phyloP scores from a whole-genome alignment of 1,284 basidiomycete species.

The Tausonia pullulans region DNA sequence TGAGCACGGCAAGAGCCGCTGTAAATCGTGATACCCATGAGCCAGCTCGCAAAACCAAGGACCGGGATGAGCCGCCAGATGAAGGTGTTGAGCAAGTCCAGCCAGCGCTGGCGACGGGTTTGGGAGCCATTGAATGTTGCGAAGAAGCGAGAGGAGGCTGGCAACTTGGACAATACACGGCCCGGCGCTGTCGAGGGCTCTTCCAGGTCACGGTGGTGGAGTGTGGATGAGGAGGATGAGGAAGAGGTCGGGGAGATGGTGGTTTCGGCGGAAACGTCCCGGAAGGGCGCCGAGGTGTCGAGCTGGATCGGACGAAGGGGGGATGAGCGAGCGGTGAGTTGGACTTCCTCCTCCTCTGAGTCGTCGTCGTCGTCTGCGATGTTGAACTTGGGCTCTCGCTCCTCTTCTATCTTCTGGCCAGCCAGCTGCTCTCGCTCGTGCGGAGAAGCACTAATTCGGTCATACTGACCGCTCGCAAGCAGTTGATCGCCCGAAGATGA shows the following conservation, averaged over 20 bases:
- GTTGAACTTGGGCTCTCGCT: not conserved
- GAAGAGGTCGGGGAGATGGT: conserved; percentile 23
- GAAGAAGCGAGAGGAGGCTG: no score
- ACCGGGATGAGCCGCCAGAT: conserved; percentile 54
- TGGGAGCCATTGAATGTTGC: no score
- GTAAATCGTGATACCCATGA: conserved; percentile 64
- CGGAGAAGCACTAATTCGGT: no score
- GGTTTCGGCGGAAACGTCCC: conserved; percentile 42
- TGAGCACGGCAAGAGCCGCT: conserved; percentile 61
- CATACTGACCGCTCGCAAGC: no score
- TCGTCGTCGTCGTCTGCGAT: conserved; percentile 19
- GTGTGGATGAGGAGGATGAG: not conserved
- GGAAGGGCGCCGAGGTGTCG: conserved; percentile 35
- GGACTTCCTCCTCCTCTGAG: conserved; percentile 6
- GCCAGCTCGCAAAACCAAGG: conserved; percentile 51
- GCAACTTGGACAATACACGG: no score
- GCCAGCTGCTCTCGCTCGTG: conserved; percentile 26
- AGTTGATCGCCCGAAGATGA: no score
- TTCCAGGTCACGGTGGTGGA: not conserved
- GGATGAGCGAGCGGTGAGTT: conserved; percentile 5
- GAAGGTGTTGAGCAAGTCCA: conserved; percentile 39
- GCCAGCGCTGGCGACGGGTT: no score
- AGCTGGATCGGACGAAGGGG: conserved; percentile 17
- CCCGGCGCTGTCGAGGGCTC: not conserved
- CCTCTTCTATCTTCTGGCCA: conserved; percentile 19